These are phyloP conservation scores for Amborella trichopoda DNA, from an alignment of 164 flowering plant genomes.

Conservation along the genomic window DNA sequence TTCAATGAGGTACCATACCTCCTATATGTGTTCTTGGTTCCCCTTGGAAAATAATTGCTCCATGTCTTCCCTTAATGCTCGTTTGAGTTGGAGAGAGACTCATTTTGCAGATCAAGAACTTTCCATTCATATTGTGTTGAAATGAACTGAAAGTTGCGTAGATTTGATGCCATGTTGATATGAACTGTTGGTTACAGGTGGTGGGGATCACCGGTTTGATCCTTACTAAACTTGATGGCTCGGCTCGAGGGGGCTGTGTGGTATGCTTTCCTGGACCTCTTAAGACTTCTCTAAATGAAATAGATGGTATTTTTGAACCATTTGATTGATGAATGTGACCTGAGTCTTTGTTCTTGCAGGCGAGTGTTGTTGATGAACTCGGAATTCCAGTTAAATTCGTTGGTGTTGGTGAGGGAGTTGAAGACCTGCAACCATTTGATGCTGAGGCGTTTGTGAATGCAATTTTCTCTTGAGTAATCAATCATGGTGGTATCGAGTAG, in stretches of 20 bases:
- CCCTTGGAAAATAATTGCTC: neutral
- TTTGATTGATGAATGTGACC: too few relatives aligned
- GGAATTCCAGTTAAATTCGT: slow-evolving; percentile 96
- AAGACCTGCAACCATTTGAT: slow-evolving; percentile 93
- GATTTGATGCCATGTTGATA: too few relatives aligned
- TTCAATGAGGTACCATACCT: slow-evolving; percentile 63
- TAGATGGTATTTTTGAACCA: too few relatives aligned
- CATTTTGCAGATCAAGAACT: neutral
- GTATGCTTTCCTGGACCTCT: slow-evolving; percentile 24
- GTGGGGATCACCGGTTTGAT: slow-evolving; percentile 89
- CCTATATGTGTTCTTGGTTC: neutral
- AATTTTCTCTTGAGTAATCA: slow-evolving; percentile 49
- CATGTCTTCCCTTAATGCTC: neutral
- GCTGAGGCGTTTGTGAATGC: slow-evolving; percentile 86
- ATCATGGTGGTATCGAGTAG: too few relatives aligned
- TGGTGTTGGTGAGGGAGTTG: slow-evolving; percentile 94
- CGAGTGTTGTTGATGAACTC: slow-evolving; percentile 95
- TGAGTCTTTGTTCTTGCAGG: slow-evolving; percentile 42
- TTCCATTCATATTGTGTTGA: too few relatives aligned
- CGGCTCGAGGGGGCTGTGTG: slow-evolving; percentile 99
- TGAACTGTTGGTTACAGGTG: slow-evolving; percentile 44
- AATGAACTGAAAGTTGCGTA: too few relatives aligned
- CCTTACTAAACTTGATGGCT: slow-evolving; percentile 90
- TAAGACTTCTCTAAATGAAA: too few relatives aligned
- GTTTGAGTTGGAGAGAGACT: neutral